A percentile compares a stretch with the other conserved stretches of the same genome.
These are phyloP conservation scores for Annulohypoxylon moriforme DNA, from an alignment of 495 filamentous ascomycete species.

Conservation along the genomic window DNA sequence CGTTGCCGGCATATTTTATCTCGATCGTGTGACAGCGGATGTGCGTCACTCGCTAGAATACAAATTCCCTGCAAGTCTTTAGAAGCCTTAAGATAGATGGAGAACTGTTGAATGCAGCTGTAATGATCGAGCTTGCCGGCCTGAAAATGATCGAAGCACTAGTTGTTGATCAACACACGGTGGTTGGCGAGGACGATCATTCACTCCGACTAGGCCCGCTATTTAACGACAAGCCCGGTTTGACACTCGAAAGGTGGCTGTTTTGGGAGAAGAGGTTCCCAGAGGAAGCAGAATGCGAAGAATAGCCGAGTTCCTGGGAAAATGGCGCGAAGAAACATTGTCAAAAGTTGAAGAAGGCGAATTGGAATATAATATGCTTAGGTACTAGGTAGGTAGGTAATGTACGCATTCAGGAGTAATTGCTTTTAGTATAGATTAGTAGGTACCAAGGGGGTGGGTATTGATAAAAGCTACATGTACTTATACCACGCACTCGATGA, in stretches of 20 bases:
- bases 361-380: too few species aligned
- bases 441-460: too few species aligned
- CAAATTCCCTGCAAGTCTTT: too few species aligned
- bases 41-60: too few species aligned
- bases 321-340: conserved; percentile 38
- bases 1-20: conserved; percentile 30
- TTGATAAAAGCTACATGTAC: too few species aligned
- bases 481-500: too few species aligned
- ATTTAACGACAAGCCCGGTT: conserved; percentile 32
- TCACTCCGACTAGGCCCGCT: conserved; percentile 17
- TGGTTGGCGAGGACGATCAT: conserved; percentile 12
- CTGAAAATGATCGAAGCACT: conserved; percentile 35
- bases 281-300: conserved; percentile 32
- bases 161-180: conserved; percentile 24
- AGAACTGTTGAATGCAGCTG: conserved; percentile 25
- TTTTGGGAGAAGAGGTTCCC: conserved; percentile 42
- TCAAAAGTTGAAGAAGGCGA: too few species aligned
- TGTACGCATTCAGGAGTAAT: too few species aligned
- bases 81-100: conserved; percentile 9
- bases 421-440: too few species aligned
- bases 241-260: conserved; percentile 37
- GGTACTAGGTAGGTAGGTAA: too few species aligned
- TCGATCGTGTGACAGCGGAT: too few species aligned
- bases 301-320: conserved; percentile 39
- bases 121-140: conserved; percentile 44